These are phyloP conservation scores for Fusarium sacchari DNA, from an alignment of 2,329 filamentous ascomycete species.

Conservation along the genomic window DNA sequence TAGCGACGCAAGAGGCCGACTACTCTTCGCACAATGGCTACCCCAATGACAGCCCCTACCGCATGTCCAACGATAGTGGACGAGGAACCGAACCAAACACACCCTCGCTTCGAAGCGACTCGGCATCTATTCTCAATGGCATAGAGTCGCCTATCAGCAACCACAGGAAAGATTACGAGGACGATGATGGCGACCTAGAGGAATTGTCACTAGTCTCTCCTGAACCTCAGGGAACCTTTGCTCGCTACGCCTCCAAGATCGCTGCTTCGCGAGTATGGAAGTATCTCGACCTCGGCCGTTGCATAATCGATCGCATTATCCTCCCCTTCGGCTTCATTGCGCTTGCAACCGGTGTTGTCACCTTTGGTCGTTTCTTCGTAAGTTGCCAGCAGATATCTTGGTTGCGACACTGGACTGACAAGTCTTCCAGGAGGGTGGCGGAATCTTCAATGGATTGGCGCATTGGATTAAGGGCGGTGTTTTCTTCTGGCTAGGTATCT, in stretches of 20 bases:
- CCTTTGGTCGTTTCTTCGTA: constrained; percentile 87
- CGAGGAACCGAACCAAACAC: constrained; percentile 78
- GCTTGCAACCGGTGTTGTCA: constrained; percentile 76
- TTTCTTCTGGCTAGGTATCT: constrained; percentile 91
- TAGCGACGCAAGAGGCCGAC: constrained; percentile 56
- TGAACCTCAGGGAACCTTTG: constrained; percentile 61
- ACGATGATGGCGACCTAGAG: constrained; percentile 57
- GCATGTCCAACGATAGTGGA: constrained; percentile 76
- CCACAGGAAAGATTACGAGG: constrained; percentile 60
- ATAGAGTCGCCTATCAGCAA: constrained; percentile 53
- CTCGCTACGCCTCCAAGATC: constrained; percentile 63
- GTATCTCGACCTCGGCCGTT: constrained; percentile 69
- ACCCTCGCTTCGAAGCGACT: constrained; percentile 72
- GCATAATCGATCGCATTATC: constrained; percentile 78
- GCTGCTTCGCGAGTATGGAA: constrained; percentile 67
- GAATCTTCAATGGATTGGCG: constrained; percentile 85
- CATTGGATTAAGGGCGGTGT: constrained; percentile 96
- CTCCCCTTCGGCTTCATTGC: constrained; percentile 81
- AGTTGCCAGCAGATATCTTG: constrained; percentile 48
- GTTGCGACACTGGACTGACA: neutral
- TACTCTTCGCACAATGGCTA: constrained; percentile 54
- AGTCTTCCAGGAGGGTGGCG: constrained; percentile 65
- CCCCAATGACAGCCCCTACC: constrained; percentile 59
- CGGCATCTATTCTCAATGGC: constrained; percentile 64
- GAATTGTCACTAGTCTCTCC: constrained; percentile 39